Conservation (phyloP, 73 alveolate genomes). For the Tetrahymena thermophila region DNA sequence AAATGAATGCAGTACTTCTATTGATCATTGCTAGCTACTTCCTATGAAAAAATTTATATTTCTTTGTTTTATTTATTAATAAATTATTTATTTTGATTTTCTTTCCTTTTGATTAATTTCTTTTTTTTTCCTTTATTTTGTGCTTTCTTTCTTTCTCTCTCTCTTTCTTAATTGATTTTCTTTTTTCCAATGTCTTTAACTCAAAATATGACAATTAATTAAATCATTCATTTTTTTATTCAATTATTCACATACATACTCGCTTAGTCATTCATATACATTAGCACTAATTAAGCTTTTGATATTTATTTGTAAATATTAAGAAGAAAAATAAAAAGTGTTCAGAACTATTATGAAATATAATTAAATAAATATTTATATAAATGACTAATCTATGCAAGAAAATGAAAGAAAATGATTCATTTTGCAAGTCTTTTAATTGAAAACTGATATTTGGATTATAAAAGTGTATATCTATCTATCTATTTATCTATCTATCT, state of each 20-base stretch:
- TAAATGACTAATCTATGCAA: background rate
- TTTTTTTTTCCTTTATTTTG: background rate
- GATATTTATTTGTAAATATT: background rate
- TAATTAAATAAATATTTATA: too few species aligned
- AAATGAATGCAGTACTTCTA: background rate
- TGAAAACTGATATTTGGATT: background rate
- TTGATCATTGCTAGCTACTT: background rate
- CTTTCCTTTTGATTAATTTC: background rate
- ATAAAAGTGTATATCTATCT: background rate
- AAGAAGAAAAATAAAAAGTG: background rate
- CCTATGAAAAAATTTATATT: background rate
- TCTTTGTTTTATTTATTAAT: background rate
- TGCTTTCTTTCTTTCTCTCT: background rate
- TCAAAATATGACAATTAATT: background rate
- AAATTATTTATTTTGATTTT: background rate
- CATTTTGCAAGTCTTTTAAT: background rate
- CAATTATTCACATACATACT: background rate
- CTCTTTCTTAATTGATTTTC: background rate
- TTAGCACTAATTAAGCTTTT: background rate
- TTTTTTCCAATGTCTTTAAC: background rate
- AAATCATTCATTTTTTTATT: too few species aligned
- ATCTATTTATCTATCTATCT: too few species aligned
- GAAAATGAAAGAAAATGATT: background rate
- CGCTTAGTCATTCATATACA: too few species aligned
- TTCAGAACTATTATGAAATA: background rate